A percentile compares a stretch with the other conserved stretches of the same genome.
These are phyloP conservation scores for Lentithecium fluviatile DNA, from an alignment of 495 filamentous ascomycete genomes.

Conservation along the genomic window DNA sequence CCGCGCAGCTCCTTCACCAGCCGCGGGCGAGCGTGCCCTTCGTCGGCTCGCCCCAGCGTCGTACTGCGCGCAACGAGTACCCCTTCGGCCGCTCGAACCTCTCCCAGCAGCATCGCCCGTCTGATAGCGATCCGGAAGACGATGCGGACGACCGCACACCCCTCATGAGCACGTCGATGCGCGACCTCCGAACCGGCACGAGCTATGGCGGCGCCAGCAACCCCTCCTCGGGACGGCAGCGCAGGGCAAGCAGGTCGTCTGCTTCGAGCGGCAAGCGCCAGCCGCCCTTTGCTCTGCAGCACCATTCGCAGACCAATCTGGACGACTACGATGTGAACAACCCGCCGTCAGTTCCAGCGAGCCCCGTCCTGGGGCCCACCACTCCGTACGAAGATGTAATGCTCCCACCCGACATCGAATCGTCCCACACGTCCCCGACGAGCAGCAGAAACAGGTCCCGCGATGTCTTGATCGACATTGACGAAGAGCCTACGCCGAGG, in stretches of 20 bases:
- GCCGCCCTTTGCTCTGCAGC: neutral
- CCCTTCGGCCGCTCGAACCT: conserved; percentile 27
- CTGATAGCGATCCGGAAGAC: conserved; percentile 36
- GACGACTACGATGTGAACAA: conserved; percentile 84
- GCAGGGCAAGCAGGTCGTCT: conserved; percentile 20
- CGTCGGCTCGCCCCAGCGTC: conserved; percentile 2
- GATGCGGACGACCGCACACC: conserved; percentile 40
- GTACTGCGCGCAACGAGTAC: neutral
- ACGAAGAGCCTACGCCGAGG: conserved; percentile 44
- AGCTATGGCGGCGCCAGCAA: conserved; percentile 33
- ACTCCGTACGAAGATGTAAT: conserved; percentile 79
- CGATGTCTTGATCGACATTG: conserved; percentile 61
- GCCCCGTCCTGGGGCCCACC: conserved; percentile 59
- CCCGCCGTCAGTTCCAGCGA: conserved; percentile 87
- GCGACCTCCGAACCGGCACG: conserved; percentile 14
- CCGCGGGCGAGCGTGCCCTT: conserved; percentile 10
- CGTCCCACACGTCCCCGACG: conserved; percentile 41
- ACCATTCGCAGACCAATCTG: conserved; percentile 20
- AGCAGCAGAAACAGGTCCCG: conserved; percentile 42
- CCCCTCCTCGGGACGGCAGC: conserved; percentile 20
- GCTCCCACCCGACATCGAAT: conserved; percentile 58
- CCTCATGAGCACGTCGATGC: conserved; percentile 32
- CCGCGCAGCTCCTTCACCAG: conserved; percentile 3
- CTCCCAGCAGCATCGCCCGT: conserved; percentile 20
- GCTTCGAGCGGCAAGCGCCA: conserved; percentile 31